Conservation (phyloP, 305 asterid genomes). For the Solanum hybrid region DNA sequence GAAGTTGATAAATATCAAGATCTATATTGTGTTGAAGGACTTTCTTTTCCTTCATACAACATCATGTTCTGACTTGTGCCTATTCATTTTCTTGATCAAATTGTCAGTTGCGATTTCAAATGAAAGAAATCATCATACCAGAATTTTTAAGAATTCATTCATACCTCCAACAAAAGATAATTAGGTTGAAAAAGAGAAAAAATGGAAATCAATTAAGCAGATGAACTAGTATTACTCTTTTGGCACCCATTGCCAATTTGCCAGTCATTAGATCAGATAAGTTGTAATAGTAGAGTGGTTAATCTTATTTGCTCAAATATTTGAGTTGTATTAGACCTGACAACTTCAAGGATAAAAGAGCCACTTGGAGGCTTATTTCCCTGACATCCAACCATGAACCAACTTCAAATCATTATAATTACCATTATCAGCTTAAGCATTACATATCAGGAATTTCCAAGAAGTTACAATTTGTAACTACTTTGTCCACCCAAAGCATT, state of each 20-base stretch:
- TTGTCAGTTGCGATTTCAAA: background rate
- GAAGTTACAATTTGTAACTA: background rate
- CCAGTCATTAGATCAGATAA: background rate
- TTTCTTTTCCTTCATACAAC: background rate
- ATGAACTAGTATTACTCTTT: background rate
- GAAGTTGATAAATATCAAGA: background rate
- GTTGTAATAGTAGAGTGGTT: background rate
- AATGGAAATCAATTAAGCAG: background rate
- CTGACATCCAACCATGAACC: background rate
- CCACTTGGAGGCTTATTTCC: background rate
- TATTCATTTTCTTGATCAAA: background rate
- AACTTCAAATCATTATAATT: background rate
- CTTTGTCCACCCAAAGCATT: background rate
- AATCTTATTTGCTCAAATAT: background rate
- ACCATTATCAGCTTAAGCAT: background rate
- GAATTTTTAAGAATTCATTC: background rate
- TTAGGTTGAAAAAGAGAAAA: background rate
- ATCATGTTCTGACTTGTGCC: background rate
- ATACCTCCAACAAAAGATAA: background rate
- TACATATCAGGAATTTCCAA: background rate
- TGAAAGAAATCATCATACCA: background rate
- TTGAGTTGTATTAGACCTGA: background rate
- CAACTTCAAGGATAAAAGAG: background rate
- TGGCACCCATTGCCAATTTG: background rate
- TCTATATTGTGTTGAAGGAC: background rate